These are phyloP conservation scores for Nevesoporus exiguus DNA, from an alignment of 768 basidiomycete species.

Conservation along the genomic window DNA sequence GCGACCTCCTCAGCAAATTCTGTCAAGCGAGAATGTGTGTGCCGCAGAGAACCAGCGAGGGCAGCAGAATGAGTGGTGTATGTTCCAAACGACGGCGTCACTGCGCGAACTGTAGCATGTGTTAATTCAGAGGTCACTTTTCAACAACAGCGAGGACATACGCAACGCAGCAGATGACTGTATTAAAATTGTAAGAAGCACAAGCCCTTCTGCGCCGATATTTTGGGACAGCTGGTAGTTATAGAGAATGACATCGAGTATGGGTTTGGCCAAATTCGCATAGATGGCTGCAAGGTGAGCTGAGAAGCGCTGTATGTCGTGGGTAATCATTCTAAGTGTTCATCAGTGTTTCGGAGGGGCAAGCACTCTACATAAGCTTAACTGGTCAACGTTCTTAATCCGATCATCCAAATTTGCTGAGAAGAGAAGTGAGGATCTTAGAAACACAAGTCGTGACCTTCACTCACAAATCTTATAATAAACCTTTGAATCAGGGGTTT, in stretches of 20 bases:
- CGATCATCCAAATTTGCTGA: conserved; percentile 91
- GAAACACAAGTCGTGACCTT: not conserved
- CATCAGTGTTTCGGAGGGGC: conserved; percentile 9
- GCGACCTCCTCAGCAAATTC: conserved; percentile 90
- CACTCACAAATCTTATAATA: conserved; percentile 88
- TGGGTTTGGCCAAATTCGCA: conserved; percentile 89
- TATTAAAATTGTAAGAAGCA: conserved; percentile 79
- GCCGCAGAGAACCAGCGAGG: conserved; percentile 83
- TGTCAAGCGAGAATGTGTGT: conserved; percentile 86
- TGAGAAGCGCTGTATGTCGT: conserved; percentile 93
- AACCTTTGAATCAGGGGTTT: conserved; percentile 69
- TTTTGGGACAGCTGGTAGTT: conserved; percentile 94
- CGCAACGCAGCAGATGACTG: conserved; percentile 80
- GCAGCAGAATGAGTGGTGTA: conserved; percentile 88
- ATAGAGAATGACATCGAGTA: conserved; percentile 89
- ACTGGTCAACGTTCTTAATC: conserved; percentile 96
- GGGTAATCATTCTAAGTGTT: conserved; percentile 77
- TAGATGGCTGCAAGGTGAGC: conserved; percentile 90
- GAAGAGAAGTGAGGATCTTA: conserved; percentile 1
- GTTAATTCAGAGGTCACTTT: conserved; percentile 1
- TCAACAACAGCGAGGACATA: conserved; percentile 39
- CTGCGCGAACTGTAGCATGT: conserved; percentile 61
- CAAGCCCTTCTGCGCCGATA: conserved; percentile 89
- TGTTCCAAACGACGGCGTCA: conserved; percentile 90
- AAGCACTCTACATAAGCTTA: conserved; percentile 18